phyloP scores from a whole-genome alignment of 148 eudicot genomes.

The Fallopia convolvulus region DNA sequence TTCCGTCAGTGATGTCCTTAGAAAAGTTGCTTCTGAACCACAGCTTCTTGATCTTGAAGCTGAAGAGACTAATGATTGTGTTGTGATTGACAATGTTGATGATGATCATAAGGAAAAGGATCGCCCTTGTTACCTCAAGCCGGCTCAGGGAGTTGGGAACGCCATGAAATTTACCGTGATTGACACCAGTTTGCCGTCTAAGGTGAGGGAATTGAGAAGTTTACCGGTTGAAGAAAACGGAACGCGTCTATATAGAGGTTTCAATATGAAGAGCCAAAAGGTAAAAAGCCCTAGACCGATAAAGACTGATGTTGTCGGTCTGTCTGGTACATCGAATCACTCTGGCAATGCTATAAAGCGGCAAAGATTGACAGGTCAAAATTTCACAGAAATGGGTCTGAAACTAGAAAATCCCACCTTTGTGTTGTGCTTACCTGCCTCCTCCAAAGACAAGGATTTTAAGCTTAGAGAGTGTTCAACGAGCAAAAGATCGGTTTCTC shows the following conservation, averaged over 20 bases:
- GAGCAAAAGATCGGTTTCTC: background rate
- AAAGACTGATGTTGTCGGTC: background rate
- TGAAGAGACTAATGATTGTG: background rate
- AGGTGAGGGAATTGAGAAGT: conserved; percentile 19
- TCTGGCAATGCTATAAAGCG: conserved; percentile 2
- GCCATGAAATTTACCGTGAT: conserved; percentile 18
- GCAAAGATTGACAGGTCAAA: conserved; percentile 1
- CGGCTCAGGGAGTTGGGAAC: background rate
- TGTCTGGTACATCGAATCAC: background rate
- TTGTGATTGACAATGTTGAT: background rate
- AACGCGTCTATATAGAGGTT: background rate
- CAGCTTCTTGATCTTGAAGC: conserved; percentile 18
- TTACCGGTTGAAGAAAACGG: conserved; percentile 10
- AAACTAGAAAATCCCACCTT: background rate
- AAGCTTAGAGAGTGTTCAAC: background rate
- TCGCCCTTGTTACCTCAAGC: conserved; percentile 14
- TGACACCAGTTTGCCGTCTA: conserved; percentile 20
- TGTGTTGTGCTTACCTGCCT: conserved; percentile 10
- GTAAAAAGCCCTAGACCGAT: background rate
- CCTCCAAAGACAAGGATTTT: background rate
- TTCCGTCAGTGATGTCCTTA: conserved; percentile 24
- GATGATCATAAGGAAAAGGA: conserved; percentile 2
- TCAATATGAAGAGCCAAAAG: background rate
- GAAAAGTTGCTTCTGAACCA: conserved; percentile 29
- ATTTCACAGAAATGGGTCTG: background rate